A percentile compares a stretch with the other conserved stretches of the same genome.
Evolutionary conservation across 164 flowering plant genomes (phyloP).

Genomic region (Hamamelis virginiana): DNA sequence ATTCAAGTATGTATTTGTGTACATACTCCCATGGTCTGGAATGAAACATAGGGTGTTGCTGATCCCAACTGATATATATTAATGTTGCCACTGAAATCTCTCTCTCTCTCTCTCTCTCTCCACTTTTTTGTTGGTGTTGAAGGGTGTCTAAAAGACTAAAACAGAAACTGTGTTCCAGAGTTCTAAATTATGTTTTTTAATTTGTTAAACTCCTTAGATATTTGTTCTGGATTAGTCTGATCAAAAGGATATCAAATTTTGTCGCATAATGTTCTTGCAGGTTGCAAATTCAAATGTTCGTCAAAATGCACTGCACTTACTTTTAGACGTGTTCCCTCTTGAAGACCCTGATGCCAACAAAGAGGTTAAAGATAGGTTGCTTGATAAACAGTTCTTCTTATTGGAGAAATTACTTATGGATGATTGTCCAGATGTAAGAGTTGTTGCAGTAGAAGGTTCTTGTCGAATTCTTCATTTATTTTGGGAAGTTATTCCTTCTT

Average conservation of each 20-base stretch:
- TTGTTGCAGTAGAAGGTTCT: conserved; percentile 89
- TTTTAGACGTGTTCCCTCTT: conserved; percentile 90
- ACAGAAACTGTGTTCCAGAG: neutral
- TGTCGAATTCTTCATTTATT: conserved; percentile 84
- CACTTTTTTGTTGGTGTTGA: neutral
- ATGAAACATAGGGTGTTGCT: too few species aligned
- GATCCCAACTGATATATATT: too few species aligned
- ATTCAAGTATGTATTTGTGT: neutral
- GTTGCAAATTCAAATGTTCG: conserved; percentile 97
- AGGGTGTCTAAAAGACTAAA: neutral
- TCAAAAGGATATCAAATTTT: neutral
- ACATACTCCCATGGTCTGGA: neutral
- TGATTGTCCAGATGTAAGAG: conserved; percentile 85
- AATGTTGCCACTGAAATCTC: too few species aligned
- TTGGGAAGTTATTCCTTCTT: conserved; percentile 91
- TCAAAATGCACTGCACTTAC: conserved; percentile 85
- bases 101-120: neutral
- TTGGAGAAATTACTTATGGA: conserved; percentile 75
- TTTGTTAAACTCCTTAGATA: too few species aligned
- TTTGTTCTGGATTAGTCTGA: neutral
- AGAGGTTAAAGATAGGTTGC: conserved; percentile 73
- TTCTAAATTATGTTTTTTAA: neutral
- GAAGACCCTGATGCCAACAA: conserved; percentile 95
- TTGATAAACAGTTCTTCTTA: conserved; percentile 76
- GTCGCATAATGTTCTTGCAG: conserved; percentile 37